Evolutionary conservation across 192 early-diverging fungal genomes (phyloP), one percentile per base, ranked within the genome.

Genomic region (Mortierella antarctica): DNA sequence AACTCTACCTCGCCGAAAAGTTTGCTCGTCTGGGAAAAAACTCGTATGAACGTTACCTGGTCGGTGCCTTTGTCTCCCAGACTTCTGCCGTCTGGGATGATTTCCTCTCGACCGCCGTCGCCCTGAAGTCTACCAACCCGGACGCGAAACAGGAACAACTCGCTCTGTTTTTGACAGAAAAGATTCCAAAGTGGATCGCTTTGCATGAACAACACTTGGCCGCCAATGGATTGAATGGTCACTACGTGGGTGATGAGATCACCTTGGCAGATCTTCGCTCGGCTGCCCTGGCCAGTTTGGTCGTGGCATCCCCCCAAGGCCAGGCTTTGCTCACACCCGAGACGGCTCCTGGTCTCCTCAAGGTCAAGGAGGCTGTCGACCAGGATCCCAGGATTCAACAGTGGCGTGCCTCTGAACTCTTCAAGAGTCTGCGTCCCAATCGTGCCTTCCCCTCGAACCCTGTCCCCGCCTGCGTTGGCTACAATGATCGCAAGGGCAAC

Each of bases 161-260:
- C 14, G 47, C 4, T 0, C 2, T 9, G 8, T 70, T 61, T 17
- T 2, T 71, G 14, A 42, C 67, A 5, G 41, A n/a, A 2, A 71
- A 63, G 48, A 47, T 71, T 46, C 76, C 76, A 0, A 61, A 57
- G 0, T 80, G 76, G 76, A 63, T 80, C 44, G 21, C 51, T 1
- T 63, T 80, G 41, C 76, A 80, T 67, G 76, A 80, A 31, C n/a
- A 71, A 11, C 76, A 80, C 57, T 47, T 80, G 41, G 52, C 21
- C 40, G 76, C 76, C 42, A 80, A 80, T 47, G 69, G 65, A 0
- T 46, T 40, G 31, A 80, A 80, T 41, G 76, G 70, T 1, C 76
- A 71, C 14, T 80, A 80, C 53, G 76, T 80, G n/a, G 69, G 76
- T 15, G 70, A 71, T 41, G 39, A 80, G 77, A 58, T 80, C 58